Base-by-base conservation (phyloP, 2,329 filamentous ascomycete genomes). In the Golovinomyces cichoracearum region DNA sequence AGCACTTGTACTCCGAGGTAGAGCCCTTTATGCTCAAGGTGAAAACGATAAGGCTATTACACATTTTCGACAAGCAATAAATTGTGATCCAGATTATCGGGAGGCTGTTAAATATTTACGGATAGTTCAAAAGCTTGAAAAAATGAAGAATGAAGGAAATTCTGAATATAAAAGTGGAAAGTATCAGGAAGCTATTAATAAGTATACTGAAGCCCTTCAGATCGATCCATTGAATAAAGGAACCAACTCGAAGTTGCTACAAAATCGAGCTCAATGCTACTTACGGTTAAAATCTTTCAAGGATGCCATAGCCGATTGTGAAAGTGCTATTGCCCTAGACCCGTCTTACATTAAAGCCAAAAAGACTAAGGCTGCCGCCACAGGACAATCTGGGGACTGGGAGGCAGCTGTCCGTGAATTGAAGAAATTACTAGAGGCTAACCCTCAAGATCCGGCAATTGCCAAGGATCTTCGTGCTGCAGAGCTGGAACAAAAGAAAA, bases 401-500 rank as follows among this genome's bases (percentile, higher is more conserved):
- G 85, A 95, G 56, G 83, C 90, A 52, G 83, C 85, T 1, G 74
- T 93, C 27, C 76, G 79, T 47, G 88, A 94, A 60, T 83, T 83
- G 70, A 95, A 95, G 70, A 70, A 74, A 2, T 76, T 95, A 51
- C 73, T 80, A 47, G 88, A 95, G 62, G 67, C 77, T 51, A 83
- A 90, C 56, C 86, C 86, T 1, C 72, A 78, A 53, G 90, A 98
- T 62, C 74, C 78, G 38, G 76, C 72, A 13, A 79, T 95, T 51
- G 70, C 73, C 47, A 86, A 82, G 63, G 90, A 98, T 58, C 76
- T 95, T 41, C 79, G 83, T 50, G 82, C 79, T 58, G 90, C 88
- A 1, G 88, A 98, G 66, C 68, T 94, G 23, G 90, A 98, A 66
- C 68, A 95, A 53, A 98, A 98, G 77, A 95, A 95, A 78, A 82